Percentiles rank a stretch among this genome's conserved stretches.
phyloP scores from a whole-genome alignment of 805 yeast genomes.

The Helenozyma baotianmanensis region DNA sequence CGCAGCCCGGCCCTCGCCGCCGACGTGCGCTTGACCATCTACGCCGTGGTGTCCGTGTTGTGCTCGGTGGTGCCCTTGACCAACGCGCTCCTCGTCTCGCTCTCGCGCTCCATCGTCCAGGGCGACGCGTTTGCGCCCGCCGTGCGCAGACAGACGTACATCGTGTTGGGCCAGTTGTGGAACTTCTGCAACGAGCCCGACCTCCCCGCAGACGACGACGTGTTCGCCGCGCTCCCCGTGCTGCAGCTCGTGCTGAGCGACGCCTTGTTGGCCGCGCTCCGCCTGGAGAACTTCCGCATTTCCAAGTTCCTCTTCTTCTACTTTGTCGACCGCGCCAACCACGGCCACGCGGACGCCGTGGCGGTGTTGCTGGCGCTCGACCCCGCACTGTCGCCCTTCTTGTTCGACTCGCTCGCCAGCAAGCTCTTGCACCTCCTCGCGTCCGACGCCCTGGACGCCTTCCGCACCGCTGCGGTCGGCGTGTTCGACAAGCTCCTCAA shows the following conservation, averaged over 20 bases:
- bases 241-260: conserved; percentile 5
- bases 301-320: conserved; percentile 28
- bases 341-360: conserved; percentile 12
- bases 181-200: conserved; percentile 17
- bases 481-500: conserved; percentile 21
- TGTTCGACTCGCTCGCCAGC: conserved; percentile 15
- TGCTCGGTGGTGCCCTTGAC: conserved; percentile 65
- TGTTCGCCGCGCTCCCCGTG: conserved; percentile 15
- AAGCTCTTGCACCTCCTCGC: conserved; percentile 9
- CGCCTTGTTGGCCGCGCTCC: conserved; percentile 11
- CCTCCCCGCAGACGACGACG: conserved; percentile 9
- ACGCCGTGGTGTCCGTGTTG: conserved; percentile 74
- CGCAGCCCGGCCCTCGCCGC: conserved; percentile 18
- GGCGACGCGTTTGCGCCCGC: conserved; percentile 18
- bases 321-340: conserved; percentile 23
- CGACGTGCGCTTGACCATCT: conserved; percentile 79
- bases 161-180: conserved; percentile 41
- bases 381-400: conserved; percentile 10
- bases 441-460: conserved; percentile 8
- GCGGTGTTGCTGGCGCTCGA: conserved; percentile 22
- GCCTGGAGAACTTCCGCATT: conserved; percentile 23
- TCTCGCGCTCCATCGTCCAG: conserved; percentile 31
- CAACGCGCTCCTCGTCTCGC: conserved; percentile 22
- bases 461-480: conserved; percentile 14
- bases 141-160: conserved; percentile 28